Conservation (phyloP, 148 eudicot species). For the Limonium bicolor region DNA sequence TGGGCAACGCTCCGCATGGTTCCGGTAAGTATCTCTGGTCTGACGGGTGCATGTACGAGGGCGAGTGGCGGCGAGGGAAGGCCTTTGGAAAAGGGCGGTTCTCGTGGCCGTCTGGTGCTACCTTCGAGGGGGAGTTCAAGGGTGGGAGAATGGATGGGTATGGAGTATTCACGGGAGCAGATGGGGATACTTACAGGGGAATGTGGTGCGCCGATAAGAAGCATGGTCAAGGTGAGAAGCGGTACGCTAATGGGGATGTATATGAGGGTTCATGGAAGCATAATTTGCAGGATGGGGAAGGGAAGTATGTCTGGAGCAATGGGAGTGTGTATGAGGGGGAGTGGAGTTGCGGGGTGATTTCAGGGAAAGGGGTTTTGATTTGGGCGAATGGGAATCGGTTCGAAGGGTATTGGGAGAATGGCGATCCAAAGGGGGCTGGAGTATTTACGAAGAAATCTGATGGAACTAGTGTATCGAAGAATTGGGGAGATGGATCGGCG, state of each 20-base stretch:
- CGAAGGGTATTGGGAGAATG: conserved; percentile 27
- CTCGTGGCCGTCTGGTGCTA: conserved; percentile 34
- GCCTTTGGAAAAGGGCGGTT: conserved; percentile 26
- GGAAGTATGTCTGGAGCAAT: conserved; percentile 26
- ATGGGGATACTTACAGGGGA: conserved; percentile 28
- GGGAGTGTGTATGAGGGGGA: conserved; percentile 30
- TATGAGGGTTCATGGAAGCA: conserved; percentile 23
- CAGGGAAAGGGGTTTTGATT: conserved; percentile 28
- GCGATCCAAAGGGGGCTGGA: conserved; percentile 23
- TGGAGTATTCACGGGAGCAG: conserved; percentile 24
- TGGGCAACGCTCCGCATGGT: conserved; percentile 20
- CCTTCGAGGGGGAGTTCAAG: conserved; percentile 25
- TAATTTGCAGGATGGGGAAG: conserved; percentile 23
- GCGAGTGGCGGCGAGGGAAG: conserved; percentile 23
- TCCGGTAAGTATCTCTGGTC: conserved; percentile 26
- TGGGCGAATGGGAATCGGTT: conserved; percentile 30
- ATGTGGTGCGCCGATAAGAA: conserved; percentile 23
- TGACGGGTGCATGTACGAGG: conserved; percentile 39
- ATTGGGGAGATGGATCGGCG: conserved; percentile 19
- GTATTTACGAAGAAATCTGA: conserved; percentile 19
- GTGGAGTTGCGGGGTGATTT: conserved; percentile 24
- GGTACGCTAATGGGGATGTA: conserved; percentile 23
- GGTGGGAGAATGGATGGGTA: conserved; percentile 21
- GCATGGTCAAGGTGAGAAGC: conserved; percentile 19
- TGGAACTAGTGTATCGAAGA: conserved; percentile 24